phyloP scores from a whole-genome alignment of 176 grass and related monocot species.

The Musa acuminata region DNA sequence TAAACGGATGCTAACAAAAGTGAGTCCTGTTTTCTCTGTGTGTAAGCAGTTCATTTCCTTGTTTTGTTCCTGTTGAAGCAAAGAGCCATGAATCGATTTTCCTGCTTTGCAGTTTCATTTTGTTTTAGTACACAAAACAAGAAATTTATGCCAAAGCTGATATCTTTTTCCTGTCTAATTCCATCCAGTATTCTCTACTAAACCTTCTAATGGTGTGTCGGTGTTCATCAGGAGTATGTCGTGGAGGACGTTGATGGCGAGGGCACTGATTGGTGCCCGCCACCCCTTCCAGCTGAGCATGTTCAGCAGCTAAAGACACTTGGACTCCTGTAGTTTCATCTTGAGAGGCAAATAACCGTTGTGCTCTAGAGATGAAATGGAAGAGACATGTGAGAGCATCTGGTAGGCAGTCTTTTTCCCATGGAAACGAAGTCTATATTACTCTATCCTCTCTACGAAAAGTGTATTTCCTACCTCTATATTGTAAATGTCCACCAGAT shows the following conservation, averaged over 20 bases:
- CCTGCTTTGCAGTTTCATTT: background rate
- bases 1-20: slow-evolving; percentile 97
- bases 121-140: background rate
- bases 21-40: slow-evolving; percentile 5
- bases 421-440: background rate
- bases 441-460: too few relatives aligned
- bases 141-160: background rate
- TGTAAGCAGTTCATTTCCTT: background rate
- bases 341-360: background rate
- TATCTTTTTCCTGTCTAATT: background rate
- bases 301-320: slow-evolving; percentile 85
- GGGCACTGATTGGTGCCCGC: slow-evolving; percentile 65
- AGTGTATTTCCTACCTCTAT: background rate
- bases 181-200: background rate
- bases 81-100: too few relatives aligned
- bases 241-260: slow-evolving; percentile 90
- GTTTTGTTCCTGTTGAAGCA: too few relatives aligned
- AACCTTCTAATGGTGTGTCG: background rate
- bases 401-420: background rate
- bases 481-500: background rate
- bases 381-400: background rate
- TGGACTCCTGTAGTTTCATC: slow-evolving; percentile 55
- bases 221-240: slow-evolving; percentile 61
- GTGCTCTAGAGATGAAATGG: background rate
- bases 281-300: slow-evolving; percentile 60